Conservation (phyloP, 345 rosid genomes). For the Eucalyptus regnans region DNA sequence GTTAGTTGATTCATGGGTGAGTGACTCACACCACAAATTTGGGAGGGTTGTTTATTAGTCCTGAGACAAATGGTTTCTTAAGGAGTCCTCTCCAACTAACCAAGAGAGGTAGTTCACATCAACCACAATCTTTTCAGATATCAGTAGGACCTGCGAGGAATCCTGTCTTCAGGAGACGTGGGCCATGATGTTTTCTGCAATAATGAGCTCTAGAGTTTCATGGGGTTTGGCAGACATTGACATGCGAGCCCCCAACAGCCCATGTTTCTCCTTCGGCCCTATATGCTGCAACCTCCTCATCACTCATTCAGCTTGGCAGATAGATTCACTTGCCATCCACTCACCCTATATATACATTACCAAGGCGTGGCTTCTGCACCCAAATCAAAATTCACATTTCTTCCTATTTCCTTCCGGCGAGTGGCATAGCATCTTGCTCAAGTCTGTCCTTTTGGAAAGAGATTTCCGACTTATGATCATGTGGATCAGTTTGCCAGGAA, state of each 20-base stretch:
- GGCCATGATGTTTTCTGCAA: neutral
- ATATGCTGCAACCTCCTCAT: neutral
- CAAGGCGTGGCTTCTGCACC: neutral
- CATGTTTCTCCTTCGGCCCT: neutral
- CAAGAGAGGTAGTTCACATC: neutral
- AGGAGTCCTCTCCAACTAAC: no score
- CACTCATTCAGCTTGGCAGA: neutral
- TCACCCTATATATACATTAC: neutral
- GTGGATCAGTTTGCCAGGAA: neutral
- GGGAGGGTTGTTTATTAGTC: no score
- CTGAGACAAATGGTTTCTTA: no score
- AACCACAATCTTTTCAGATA: neutral
- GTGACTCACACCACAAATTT: no score
- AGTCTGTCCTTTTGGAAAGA: neutral
- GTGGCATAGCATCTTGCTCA: no score
- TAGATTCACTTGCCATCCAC: neutral
- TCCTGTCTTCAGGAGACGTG: neutral
- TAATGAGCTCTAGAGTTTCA: neutral
- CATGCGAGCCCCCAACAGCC: neutral
- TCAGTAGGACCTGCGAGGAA: neutral
- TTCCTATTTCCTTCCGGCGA: neutral
- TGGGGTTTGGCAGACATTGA: neutral
- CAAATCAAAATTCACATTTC: neutral
- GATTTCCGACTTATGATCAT: no score
- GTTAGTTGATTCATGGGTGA: no score